A percentile compares a stretch with the other conserved stretches of the same genome.
Conservation (phyloP, 1,139 yeast genomes). For the Suhomyces anneliseae region DNA sequence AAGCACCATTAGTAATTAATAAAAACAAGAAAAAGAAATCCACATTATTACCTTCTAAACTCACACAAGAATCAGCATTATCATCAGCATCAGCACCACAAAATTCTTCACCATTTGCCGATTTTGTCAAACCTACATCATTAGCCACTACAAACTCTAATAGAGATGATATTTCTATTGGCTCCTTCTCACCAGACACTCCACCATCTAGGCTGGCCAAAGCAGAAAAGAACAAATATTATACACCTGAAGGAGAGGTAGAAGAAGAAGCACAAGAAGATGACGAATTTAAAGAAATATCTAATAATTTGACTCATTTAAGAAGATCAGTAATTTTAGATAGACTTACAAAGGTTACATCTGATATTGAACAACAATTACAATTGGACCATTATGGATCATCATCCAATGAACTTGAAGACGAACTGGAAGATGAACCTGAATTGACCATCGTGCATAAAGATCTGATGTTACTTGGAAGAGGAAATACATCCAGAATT, state of each 20-base stretch:
- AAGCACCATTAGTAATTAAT: conserved; percentile 39
- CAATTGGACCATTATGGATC: conserved; percentile 22
- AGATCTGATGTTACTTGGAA: background rate
- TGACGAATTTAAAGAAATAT: conserved; percentile 13
- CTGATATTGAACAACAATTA: conserved; percentile 39
- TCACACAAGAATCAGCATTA: background rate
- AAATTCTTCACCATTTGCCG: background rate
- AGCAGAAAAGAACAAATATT: conserved; percentile 1
- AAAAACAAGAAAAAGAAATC: conserved; percentile 27
- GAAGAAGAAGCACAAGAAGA: conserved; percentile 11
- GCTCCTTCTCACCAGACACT: conserved; percentile 40
- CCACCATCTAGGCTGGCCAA: conserved; percentile 21
- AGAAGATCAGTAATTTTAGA: conserved; percentile 43
- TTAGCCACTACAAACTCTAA: background rate
- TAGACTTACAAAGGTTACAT: conserved; percentile 41
- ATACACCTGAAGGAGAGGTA: conserved; percentile 10
- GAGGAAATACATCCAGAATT: background rate
- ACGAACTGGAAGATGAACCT: conserved; percentile 5
- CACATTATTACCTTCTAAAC: conserved; percentile 16
- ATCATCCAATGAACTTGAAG: conserved; percentile 9
- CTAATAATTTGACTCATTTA: conserved; percentile 16
- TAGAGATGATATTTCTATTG: conserved; percentile 28
- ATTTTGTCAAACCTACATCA: conserved; percentile 9
- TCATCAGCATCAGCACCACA: background rate
- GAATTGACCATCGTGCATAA: background rate